Base-by-base conservation (phyloP, 768 basidiomycete genomes). In the Austroboletus eburneus region DNA sequence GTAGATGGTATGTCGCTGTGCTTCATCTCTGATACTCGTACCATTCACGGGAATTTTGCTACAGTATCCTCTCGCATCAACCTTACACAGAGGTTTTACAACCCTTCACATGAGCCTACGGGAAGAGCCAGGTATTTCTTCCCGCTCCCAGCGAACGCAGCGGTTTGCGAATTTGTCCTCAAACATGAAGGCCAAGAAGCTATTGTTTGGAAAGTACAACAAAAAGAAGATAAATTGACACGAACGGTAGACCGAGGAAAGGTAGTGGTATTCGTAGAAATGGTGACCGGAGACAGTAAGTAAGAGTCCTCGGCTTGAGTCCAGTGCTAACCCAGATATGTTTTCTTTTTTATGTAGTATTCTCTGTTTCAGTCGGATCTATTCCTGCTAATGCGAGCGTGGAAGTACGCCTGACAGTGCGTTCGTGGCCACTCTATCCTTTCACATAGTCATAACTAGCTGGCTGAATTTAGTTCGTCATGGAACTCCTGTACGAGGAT, bases 311-410 rank as follows among this genome's bases (percentile, higher is more conserved):
- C 2, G 6, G 9, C 6, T 0, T 16, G 7, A 39, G n/a, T 32
- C 22, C 27, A 17, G 16, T 5, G 6, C 23, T 40, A 22, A 47
- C 25, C 6, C 25, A 8, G 7, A 21, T 18, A 47, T 8, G 12
- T 2, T 4, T 25, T 24, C 13, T 25, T 37, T 7, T 8, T 20
- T 12, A 10, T 37, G 0, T 35, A 82, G 80, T 79, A 43, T 80
- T 81, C 55, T 76, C 73, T 1, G 76, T 82, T 29, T 81, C 80
- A 5, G 54, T 82, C 5, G 80, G 80, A 9, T 73, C 75, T 1
- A 71, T 82, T 42, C 75, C 76, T 23, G 65, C 74, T 0, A 49
- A 52, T 2, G 52, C 70, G 35, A 72, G 59, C 1, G 71, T 80
- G 4, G 63, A 61, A 22, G 69, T 70, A 0, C 63, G 60, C 29